Conservation (phyloP, 805 yeast species). For the Lachancea lanzarotensis region DNA sequence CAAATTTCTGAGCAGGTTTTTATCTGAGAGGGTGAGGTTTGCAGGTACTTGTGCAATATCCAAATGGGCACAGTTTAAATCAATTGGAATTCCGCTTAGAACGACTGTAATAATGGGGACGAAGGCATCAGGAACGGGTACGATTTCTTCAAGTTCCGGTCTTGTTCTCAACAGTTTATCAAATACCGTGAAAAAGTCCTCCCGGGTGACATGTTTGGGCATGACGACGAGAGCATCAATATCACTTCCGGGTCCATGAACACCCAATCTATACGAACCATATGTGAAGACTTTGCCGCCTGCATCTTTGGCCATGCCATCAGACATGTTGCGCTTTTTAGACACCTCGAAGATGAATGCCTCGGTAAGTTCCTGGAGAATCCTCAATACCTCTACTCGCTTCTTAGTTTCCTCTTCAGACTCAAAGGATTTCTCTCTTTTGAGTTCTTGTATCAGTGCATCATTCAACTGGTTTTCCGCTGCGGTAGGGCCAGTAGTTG, state of each 20-base stretch:
- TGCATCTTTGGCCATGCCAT: slow-evolving; percentile 95
- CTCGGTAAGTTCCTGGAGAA: slow-evolving; percentile 65
- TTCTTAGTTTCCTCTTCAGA: slow-evolving; percentile 75
- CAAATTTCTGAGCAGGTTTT: slow-evolving; percentile 73
- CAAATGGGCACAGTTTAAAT: slow-evolving; percentile 76
- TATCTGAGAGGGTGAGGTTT: slow-evolving; percentile 71
- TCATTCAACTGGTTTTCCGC: slow-evolving; percentile 74
- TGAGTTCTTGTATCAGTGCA: slow-evolving; percentile 66
- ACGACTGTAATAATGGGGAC: slow-evolving; percentile 94
- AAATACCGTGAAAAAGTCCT: slow-evolving; percentile 82
- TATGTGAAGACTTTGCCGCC: slow-evolving; percentile 97
- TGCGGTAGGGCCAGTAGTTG: slow-evolving; percentile 77
- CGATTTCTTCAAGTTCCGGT: slow-evolving; percentile 82
- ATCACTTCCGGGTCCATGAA: slow-evolving; percentile 97
- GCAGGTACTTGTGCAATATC: slow-evolving; percentile 79
- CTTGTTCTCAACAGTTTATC: slow-evolving; percentile 60
- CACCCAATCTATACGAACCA: slow-evolving; percentile 93
- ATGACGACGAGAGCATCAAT: slow-evolving; percentile 95
- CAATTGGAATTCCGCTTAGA: slow-evolving; percentile 87
- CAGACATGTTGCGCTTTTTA: slow-evolving; percentile 81
- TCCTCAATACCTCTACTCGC: slow-evolving; percentile 65
- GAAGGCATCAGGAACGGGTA: slow-evolving; percentile 92
- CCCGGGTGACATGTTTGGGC: slow-evolving; percentile 89
- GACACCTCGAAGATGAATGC: slow-evolving; percentile 83
- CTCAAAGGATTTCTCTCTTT: slow-evolving; percentile 83